phyloP scores from a whole-genome alignment of 176 grass and related monocot genomes.

The Carex myosuroides region DNA sequence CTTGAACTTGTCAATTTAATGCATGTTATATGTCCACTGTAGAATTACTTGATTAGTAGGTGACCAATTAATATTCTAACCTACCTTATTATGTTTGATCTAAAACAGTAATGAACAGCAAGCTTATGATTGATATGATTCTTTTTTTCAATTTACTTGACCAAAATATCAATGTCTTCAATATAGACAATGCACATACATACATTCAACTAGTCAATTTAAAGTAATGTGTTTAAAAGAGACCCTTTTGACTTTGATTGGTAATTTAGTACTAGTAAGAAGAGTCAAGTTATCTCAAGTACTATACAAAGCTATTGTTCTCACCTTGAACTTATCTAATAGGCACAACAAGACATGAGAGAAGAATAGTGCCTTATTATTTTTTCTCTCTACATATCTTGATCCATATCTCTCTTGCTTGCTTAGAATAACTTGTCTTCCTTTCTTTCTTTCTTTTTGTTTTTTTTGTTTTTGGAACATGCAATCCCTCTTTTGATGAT shows the following conservation, averaged over 20 bases:
- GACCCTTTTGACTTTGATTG: neutral
- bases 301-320: neutral
- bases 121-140: neutral
- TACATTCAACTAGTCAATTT: neutral
- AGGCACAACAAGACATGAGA: neutral
- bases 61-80: neutral
- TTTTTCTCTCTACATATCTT: neutral
- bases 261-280: neutral
- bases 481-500: neutral
- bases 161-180: neutral
- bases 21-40: neutral
- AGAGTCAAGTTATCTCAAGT: neutral
- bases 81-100: neutral
- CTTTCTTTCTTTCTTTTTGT: neutral
- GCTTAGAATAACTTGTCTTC: neutral
- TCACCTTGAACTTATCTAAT: slow-evolving; percentile 1
- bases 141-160: neutral
- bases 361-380: neutral
- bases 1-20: no score
- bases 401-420: neutral
- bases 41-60: neutral
- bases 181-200: neutral
- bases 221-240: neutral
- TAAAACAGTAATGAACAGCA: neutral
- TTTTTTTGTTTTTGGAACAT: neutral